Evolutionary conservation across 2,329 filamentous ascomycete species (phyloP), one percentile per base, ranked within the genome.

Genomic region (Cercospora sp.): DNA sequence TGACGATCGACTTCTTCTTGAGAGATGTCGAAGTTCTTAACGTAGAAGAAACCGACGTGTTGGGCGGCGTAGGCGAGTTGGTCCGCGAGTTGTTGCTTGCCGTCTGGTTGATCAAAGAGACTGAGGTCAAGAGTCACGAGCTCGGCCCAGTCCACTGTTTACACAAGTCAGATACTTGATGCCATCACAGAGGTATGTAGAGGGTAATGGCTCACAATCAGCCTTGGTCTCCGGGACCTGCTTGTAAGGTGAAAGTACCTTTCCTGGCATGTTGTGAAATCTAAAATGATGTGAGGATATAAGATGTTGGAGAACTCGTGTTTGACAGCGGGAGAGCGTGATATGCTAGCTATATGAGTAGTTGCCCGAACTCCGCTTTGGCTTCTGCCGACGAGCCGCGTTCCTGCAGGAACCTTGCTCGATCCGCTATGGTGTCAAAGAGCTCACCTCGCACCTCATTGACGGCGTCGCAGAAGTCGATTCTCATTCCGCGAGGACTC

Each of bases 1-100:
- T 89, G 87, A 8, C 81, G 80, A 71, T 89, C 84, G 1, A 89
- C 83, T 74, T 88, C 81, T 60, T 88, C 85, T 73, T 88, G 85
- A 1, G 78, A 79, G 23, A 89, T 81, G 36, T 87, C 87, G 69
- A 86, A 88, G 77, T 89, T 88, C 68, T 84, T 85, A n/a, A 89
- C 84, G 69, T 89, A 89, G 79, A 89, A 90, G 79, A 89, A 87
- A 0, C 87, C 85, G 71, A 81, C 76, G 71, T 81, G 74, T 58
- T 72, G 69, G 12, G 70, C 70, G 28, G 71, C 86, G 62, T 87
- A 83, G 31, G 84, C 82, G 2, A 88, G 79, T 68, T 87, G 84
- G 59, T 82, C 79, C 1, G 84, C 83, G 1, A 88, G 78, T 28
- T 79, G 77, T 66, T 86, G 79, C 70, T 87, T 87, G 5, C 85